Evolutionary conservation across 1,284 basidiomycete genomes (phyloP).

Genomic region (Microbotryum scabiosae): DNA sequence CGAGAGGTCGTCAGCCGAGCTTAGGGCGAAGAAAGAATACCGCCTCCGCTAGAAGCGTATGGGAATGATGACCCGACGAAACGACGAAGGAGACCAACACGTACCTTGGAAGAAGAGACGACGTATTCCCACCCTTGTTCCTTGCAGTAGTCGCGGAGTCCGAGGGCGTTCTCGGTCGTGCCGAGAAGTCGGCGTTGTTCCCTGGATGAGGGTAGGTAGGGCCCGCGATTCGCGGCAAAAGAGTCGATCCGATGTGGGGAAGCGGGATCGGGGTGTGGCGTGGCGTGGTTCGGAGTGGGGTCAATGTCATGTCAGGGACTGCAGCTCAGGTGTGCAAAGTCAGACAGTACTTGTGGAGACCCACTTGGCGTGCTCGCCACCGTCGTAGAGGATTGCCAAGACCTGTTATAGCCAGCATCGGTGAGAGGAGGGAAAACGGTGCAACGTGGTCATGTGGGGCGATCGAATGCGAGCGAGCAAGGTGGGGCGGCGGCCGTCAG

Average conservation of each 20-base stretch:
- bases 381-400: slow-evolving; percentile 29
- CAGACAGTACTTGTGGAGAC: slow-evolving; percentile 33
- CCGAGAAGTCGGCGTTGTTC: slow-evolving; percentile 70
- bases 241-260: neutral
- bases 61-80: neutral
- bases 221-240: slow-evolving; percentile 9
- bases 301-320: no score
- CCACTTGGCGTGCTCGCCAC: slow-evolving; percentile 61
- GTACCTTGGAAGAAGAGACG: slow-evolving; percentile 65
- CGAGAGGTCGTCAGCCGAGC: neutral
- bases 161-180: slow-evolving; percentile 69
- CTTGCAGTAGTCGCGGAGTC: slow-evolving; percentile 38
- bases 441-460: neutral
- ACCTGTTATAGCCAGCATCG: slow-evolving; percentile 7
- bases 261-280: no score
- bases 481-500: neutral
- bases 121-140: slow-evolving; percentile 64
- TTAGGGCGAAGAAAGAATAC: neutral
- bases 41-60: neutral
- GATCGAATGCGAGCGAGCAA: neutral
- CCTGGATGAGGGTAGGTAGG: neutral
- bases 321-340: no score
- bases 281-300: no score
- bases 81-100: neutral
- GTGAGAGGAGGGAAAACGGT: neutral